Evolutionary conservation across 306 rosid genomes (phyloP).

Genomic region (Clitoria ternatea): DNA sequence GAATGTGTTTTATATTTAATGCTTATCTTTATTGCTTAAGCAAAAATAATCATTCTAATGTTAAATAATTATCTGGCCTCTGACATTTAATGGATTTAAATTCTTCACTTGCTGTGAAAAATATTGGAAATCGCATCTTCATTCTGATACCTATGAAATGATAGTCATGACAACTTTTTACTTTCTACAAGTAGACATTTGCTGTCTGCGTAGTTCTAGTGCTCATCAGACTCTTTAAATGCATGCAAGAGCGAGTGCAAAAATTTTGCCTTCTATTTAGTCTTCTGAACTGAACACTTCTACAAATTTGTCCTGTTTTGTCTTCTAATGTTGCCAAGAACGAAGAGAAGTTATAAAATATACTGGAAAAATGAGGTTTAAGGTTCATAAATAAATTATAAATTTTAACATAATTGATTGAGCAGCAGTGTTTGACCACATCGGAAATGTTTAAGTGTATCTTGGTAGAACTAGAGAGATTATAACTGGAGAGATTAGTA

Average conservation of each 20-base stretch:
- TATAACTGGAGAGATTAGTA: too few relatives aligned
- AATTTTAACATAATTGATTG: neutral
- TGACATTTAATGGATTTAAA: neutral
- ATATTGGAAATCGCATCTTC: neutral
- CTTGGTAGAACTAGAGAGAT: too few relatives aligned
- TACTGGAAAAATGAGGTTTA: neutral
- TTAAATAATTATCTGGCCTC: slow-evolving; percentile 11
- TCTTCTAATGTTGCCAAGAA: neutral
- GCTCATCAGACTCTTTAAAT: slow-evolving; percentile 2
- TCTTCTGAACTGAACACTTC: neutral
- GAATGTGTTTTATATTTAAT: slow-evolving; percentile 11
- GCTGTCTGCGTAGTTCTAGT: neutral
- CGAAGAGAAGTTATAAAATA: neutral
- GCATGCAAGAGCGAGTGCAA: neutral
- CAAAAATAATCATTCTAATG: neutral
- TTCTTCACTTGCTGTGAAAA: neutral
- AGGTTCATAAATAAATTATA: neutral
- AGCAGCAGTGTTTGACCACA: neutral
- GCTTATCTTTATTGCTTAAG: slow-evolving; percentile 14
- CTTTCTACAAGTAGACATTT: slow-evolving; percentile 1
- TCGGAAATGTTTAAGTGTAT: neutral
- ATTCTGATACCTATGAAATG: slow-evolving; percentile 12
- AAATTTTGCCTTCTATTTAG: neutral
- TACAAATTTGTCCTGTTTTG: neutral
- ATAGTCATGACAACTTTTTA: neutral